Evolutionary conservation across 305 asterid genomes (phyloP), one percentile per base, ranked within the genome.

Genomic region (Striga hermonthica): DNA sequence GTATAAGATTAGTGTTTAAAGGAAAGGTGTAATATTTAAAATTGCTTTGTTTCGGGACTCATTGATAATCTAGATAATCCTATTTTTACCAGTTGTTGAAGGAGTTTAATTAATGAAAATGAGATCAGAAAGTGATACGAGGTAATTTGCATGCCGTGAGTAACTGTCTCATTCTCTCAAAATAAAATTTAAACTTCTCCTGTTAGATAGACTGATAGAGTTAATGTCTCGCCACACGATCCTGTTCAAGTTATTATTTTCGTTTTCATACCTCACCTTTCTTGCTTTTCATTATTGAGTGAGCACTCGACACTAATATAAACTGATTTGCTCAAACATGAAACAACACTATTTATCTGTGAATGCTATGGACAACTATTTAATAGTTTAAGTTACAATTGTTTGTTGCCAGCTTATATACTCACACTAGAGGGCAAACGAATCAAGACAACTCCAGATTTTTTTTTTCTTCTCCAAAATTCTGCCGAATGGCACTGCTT

Each of bases 401-500:
- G 10, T 41, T 39, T 64, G 44, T 40, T 9, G 35, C 6, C 54
- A 35, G 47, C n/a, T 39, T 9, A 28, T 37, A 72, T 15, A 35
- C 37, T 72, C 40, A 9, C 39, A 35, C 31, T 2, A 22, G 31
- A 22, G 31, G 31, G 31, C 31, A 2, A 22, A 22, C 31, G 31
- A 22, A 22, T 22, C 31, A 22, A 22, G 31, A 22, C 1, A 22
- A 22, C 31, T 22, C 31, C 31, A 1, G 2, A 22, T 22, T 22
- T 22, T 22, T 22, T 22, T 22, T 22, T 22, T 22, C 31, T 35
- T 16, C 60, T 61, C 44, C 57, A 41, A 3, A 56, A 59, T 3
- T 41, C 47, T 10, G 47, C 9, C 47, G 64, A 40, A 55, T 63
- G 6, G 58, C 61, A 44, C 57, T 44, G 55, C 56, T 68, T 67